Evolutionary conservation across 768 basidiomycete genomes (phyloP).

Genomic region (Dentipellis sp.): DNA sequence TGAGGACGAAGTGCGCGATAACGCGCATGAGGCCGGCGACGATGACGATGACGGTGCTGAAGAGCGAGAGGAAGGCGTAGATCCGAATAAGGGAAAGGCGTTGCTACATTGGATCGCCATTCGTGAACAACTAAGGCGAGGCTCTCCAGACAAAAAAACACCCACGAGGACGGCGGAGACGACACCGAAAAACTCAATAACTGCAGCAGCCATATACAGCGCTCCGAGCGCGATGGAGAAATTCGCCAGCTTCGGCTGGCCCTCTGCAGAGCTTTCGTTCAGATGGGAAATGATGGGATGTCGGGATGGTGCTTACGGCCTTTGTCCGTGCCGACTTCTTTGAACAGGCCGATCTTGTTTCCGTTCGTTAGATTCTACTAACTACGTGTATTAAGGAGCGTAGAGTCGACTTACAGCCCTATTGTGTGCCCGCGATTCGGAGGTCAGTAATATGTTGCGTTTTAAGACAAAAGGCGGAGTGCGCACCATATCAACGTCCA

Average conservation of each 20-base stretch:
- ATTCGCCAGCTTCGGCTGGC: conserved; percentile 35
- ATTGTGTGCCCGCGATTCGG: conserved; percentile 23
- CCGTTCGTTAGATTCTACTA: neutral
- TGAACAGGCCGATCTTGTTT: conserved; percentile 54
- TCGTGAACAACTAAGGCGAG: too few species aligned
- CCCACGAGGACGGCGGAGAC: conserved; percentile 38
- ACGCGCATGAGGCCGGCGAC: conserved; percentile 46
- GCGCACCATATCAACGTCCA: conserved; percentile 63
- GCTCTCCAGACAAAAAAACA: conserved; percentile 16
- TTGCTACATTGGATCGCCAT: conserved; percentile 25
- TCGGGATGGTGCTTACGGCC: conserved; percentile 30
- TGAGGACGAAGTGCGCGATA: conserved; percentile 58
- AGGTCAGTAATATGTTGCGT: neutral
- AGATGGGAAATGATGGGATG: neutral
- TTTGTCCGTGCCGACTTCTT: conserved; percentile 38
- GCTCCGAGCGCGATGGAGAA: conserved; percentile 54
- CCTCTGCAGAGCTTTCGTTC: conserved; percentile 24
- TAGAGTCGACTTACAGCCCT: conserved; percentile 1
- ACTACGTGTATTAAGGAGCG: neutral
- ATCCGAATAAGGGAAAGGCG: conserved; percentile 41
- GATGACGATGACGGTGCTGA: conserved; percentile 38
- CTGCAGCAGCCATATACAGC: conserved; percentile 40
- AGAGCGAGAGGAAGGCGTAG: conserved; percentile 43
- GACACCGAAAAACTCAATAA: conserved; percentile 49
- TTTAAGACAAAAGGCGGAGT: neutral